phyloP scores from a whole-genome alignment of 208 protist species.

The Crithidia sp. region DNA sequence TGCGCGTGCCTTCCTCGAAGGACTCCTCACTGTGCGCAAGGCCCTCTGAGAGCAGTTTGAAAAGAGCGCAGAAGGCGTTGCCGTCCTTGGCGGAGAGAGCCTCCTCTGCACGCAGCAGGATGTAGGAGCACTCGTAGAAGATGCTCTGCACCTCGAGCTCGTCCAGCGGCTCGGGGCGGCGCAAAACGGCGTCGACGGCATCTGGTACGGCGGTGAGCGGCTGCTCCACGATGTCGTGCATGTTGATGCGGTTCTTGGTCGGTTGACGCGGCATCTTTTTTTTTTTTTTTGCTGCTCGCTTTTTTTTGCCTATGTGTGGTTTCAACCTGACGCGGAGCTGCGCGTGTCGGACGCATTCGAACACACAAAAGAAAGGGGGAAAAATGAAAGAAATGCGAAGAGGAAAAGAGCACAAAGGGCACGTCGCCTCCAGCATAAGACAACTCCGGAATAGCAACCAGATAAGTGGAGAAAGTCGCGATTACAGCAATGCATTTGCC shows the following conservation, averaged over 20 bases:
- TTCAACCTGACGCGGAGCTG: too few relatives aligned
- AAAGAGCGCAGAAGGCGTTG: slow-evolving; percentile 79
- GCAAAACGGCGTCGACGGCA: slow-evolving; percentile 83
- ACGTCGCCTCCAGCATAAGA: too few relatives aligned
- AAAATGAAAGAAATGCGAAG: slow-evolving; percentile 18
- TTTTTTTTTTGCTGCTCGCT: too few relatives aligned
- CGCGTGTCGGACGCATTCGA: background rate
- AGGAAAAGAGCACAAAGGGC: background rate
- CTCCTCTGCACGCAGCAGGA: slow-evolving; percentile 86
- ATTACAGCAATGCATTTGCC: too few relatives aligned
- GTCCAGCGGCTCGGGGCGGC: slow-evolving; percentile 78
- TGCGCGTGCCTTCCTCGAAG: slow-evolving; percentile 78
- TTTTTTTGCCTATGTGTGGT: too few relatives aligned
- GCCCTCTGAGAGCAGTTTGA: slow-evolving; percentile 84
- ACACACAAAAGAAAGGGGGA: slow-evolving; percentile 4
- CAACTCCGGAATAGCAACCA: too few relatives aligned
- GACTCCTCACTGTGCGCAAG: slow-evolving; percentile 72
- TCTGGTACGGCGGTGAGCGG: slow-evolving; percentile 73
- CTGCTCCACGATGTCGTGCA: slow-evolving; percentile 90
- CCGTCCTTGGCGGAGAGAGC: slow-evolving; percentile 70
- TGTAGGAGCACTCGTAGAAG: slow-evolving; percentile 77
- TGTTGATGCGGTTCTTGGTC: slow-evolving; percentile 87
- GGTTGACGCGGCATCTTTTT: slow-evolving; percentile 62
- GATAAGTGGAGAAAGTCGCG: too few relatives aligned
- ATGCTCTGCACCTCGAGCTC: slow-evolving; percentile 83